Base-by-base conservation (phyloP, 768 basidiomycete species). In the Brasilioporus rufonigricans region DNA sequence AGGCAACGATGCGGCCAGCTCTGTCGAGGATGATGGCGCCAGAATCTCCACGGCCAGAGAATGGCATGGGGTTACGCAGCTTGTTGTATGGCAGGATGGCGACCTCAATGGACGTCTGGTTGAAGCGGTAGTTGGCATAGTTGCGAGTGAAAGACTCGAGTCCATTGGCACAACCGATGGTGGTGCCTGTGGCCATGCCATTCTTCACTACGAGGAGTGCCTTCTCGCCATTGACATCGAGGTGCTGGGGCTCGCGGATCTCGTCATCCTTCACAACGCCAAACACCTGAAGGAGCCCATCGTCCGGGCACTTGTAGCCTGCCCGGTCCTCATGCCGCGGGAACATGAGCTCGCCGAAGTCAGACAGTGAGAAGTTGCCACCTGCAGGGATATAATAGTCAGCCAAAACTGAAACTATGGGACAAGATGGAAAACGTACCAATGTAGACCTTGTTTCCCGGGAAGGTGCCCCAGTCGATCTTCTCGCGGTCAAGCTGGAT, bases 21-120 rank as follows among this genome's bases (percentile, higher is more conserved):
- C 10, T 10, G 19, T 39, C 19, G 9, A 19, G 19, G 19, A 39
- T 21, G 8, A 39, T 39, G 19, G 39, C n/a, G 39, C 39, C 39
- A 19, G 39, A 19, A 21, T 21, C 39, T 7, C 39, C 39, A 0
- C 19, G 39, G 9, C 5, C n/a, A 13, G 19, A 39, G 39, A 39
- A n/a, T n/a, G n/a, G n/a, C n/a, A n/a, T n/a, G 1, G 23, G 0
- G 1, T 47, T 31, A 1, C 19, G 0, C 19, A 0, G 39, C n/a
- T 48, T 36, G 32, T 16, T 16, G 21, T 54, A 48, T 1, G 53
- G n/a, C 3, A 18, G 6, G 47, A 54, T 18, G 14, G 53, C 53
- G n/a, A 54, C 21, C 26, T 48, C 47, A 39, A 44, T 26, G 3
- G 53, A 55, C n/a, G 29, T 44, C 29, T 14, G 21, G 4, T n/a